Evolutionary conservation across 805 yeast genomes (phyloP).

Genomic region (Groenewaldozyma salmanticensis): DNA sequence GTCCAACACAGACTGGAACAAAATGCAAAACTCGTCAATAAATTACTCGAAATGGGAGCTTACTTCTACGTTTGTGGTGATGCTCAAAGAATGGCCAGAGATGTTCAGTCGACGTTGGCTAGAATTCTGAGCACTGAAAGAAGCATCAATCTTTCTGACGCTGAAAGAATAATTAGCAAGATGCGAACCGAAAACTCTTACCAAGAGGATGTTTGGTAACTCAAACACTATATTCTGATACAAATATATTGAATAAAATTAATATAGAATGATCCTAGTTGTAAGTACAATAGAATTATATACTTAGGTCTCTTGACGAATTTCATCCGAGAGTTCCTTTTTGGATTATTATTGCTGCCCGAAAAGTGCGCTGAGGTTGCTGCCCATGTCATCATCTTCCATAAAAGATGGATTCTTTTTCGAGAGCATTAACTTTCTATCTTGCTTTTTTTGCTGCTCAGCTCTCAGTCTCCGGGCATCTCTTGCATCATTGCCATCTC

Average conservation of each 20-base stretch:
- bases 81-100: conserved; percentile 92
- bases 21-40: conserved; percentile 39
- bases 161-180: conserved; percentile 66
- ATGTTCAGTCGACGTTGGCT: conserved; percentile 64
- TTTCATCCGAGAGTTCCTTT: background rate
- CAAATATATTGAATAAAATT: too few relatives aligned
- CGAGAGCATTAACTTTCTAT: conserved; percentile 12
- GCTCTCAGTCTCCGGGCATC: conserved; percentile 21
- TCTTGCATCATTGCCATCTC: conserved; percentile 32
- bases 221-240: too few relatives aligned
- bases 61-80: conserved; percentile 95
- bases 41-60: conserved; percentile 58
- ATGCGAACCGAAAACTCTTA: conserved; percentile 77
- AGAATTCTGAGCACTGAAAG: conserved; percentile 55
- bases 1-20: conserved; percentile 70
- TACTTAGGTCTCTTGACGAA: background rate
- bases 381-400: conserved; percentile 19
- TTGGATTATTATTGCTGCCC: conserved; percentile 11
- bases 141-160: conserved; percentile 54
- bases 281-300: background rate
- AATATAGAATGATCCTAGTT: background rate
- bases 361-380: conserved; percentile 14
- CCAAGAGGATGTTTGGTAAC: conserved; percentile 96
- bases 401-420: conserved; percentile 15
- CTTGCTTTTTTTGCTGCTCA: conserved; percentile 11